A percentile compares a stretch with the other conserved stretches of the same genome.
Conservation (phyloP, 805 yeast genomes). For the Myxozyma lipomycoides region DNA sequence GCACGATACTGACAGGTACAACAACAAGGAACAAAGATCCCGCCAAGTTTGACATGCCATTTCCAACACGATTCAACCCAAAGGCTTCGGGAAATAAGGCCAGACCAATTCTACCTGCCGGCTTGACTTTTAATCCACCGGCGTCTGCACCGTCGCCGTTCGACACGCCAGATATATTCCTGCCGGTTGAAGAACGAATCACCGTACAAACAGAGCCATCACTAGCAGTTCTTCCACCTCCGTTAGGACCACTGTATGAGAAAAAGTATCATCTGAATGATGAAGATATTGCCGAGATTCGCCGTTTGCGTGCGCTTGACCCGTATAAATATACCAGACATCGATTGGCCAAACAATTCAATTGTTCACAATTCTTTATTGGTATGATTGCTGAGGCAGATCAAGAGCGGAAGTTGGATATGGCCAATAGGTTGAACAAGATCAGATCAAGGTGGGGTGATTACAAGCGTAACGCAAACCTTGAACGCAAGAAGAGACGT, state of each 20-base stretch:
- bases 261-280: constrained; percentile 56
- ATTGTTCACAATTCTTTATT: constrained; percentile 50
- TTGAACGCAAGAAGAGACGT: constrained; percentile 57
- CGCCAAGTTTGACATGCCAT: constrained; percentile 24
- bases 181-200: constrained; percentile 54
- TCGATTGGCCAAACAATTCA: constrained; percentile 56
- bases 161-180: constrained; percentile 65
- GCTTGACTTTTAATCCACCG: constrained; percentile 58
- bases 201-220: constrained; percentile 26
- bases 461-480: constrained; percentile 47
- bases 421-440: constrained; percentile 45
- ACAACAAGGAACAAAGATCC: constrained; percentile 10
- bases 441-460: constrained; percentile 51
- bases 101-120: constrained; percentile 52
- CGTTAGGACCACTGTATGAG: constrained; percentile 37
- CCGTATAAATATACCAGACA: constrained; percentile 63
- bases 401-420: constrained; percentile 42
- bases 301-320: constrained; percentile 50
- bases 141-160: constrained; percentile 57
- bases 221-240: constrained; percentile 36
- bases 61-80: constrained; percentile 59
- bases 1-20: neutral
- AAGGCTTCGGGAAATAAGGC: constrained; percentile 63
- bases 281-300: constrained; percentile 55
- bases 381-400: constrained; percentile 50